Percentiles rank a stretch among this genome's conserved stretches.
phyloP scores from a whole-genome alignment of 345 rosid species.

The Durio zibethinus region DNA sequence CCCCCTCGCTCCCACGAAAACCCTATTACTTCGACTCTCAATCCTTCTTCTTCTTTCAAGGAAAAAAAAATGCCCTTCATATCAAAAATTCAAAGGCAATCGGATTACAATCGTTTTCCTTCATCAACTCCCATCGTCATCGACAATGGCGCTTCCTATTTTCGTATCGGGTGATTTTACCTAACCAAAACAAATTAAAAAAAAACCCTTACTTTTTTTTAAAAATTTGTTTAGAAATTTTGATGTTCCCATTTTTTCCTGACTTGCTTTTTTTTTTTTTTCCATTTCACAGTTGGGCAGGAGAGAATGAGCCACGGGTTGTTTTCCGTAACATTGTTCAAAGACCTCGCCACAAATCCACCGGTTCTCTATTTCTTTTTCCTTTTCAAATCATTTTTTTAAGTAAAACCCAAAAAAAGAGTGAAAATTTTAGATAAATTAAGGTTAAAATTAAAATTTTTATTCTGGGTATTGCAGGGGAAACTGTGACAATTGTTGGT shows the following conservation, averaged over 20 bases:
- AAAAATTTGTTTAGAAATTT: not conserved
- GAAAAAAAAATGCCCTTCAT: constrained; percentile 46
- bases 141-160: constrained; percentile 93
- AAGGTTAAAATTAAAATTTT: not conserved
- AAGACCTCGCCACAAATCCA: constrained; percentile 91
- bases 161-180: constrained; percentile 79
- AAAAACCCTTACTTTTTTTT: constrained; percentile 32
- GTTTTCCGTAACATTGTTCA: constrained; percentile 95
- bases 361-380: constrained; percentile 41
- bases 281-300: constrained; percentile 71
- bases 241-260: not conserved
- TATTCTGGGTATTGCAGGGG: constrained; percentile 47
- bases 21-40: not conserved
- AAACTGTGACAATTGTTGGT: constrained; percentile 87
- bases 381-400: not conserved
- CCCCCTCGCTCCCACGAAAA: not conserved
- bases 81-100: constrained; percentile 56
- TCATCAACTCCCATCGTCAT: constrained; percentile 80
- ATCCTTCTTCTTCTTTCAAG: not conserved
- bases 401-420: not conserved
- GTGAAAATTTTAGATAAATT: not conserved
- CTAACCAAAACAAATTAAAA: not conserved
- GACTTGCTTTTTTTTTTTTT: not conserved
- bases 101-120: constrained; percentile 61
- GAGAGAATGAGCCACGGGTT: constrained; percentile 89